phyloP scores from a whole-genome alignment of 441 rosid species.

The Sinapis alba region DNA sequence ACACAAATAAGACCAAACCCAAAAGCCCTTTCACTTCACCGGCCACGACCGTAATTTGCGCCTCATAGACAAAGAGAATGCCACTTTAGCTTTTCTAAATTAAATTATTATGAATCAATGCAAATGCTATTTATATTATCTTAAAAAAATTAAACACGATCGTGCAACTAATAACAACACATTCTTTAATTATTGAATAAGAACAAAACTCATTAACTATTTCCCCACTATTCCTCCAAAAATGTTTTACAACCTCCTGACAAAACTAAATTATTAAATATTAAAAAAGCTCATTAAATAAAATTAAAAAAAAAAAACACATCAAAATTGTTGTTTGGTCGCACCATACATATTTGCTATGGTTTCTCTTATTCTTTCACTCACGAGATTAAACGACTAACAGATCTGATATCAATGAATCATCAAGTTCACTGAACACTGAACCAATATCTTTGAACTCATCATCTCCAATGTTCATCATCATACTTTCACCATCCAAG shows the following conservation, averaged over 20 bases:
- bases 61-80: conserved; percentile 52
- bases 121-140: neutral
- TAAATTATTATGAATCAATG: conserved; percentile 13
- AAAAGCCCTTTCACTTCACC: conserved; percentile 36
- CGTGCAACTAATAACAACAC: conserved; percentile 37
- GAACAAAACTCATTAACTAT: conserved; percentile 26
- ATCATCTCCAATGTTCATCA: conserved; percentile 32
- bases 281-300: conserved; percentile 18
- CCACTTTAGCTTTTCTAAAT: conserved; percentile 47
- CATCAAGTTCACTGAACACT: conserved; percentile 48
- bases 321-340: conserved; percentile 35
- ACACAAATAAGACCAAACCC: conserved; percentile 8
- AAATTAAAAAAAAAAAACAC: conserved; percentile 9
- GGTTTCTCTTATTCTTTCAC: neutral
- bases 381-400: conserved; percentile 7
- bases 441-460: conserved; percentile 40
- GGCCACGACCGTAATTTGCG: conserved; percentile 56
- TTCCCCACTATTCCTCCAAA: conserved; percentile 34
- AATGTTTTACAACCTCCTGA: conserved; percentile 34
- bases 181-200: neutral
- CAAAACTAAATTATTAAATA: conserved; percentile 37
- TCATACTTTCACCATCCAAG: conserved; percentile 26
- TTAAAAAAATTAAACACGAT: conserved; percentile 30
- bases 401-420: conserved; percentile 50
- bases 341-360: conserved; percentile 23